Evolutionary conservation across 805 yeast species (phyloP).

Genomic region (Alloascoidea hylecoeti): DNA sequence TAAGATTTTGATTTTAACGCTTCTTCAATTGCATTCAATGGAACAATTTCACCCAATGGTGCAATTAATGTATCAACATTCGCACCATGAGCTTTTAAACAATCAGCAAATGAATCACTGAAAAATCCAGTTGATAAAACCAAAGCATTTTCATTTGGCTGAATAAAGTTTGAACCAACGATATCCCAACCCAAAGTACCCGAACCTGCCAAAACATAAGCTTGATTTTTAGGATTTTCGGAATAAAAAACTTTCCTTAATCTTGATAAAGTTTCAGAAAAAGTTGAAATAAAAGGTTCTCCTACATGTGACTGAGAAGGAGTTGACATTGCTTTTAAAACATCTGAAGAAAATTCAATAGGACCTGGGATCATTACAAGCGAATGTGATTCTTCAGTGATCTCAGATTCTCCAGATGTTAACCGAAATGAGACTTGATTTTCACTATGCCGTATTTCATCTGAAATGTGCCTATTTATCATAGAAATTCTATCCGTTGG

Average conservation of each 20-base stretch:
- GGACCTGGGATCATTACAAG: slow-evolving; percentile 47
- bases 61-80: slow-evolving; percentile 41
- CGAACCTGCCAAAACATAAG: slow-evolving; percentile 55
- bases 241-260: slow-evolving; percentile 54
- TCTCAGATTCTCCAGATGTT: no score
- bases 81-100: slow-evolving; percentile 45
- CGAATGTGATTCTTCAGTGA: background rate
- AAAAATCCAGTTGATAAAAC: slow-evolving; percentile 71
- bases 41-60: slow-evolving; percentile 47
- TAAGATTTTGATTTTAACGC: slow-evolving; percentile 32
- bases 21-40: slow-evolving; percentile 30
- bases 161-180: slow-evolving; percentile 46
- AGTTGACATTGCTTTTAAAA: slow-evolving; percentile 48
- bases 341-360: slow-evolving; percentile 50
- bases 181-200: slow-evolving; percentile 82
- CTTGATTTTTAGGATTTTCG: slow-evolving; percentile 39
- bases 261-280: slow-evolving; percentile 44
- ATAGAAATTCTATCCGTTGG: no score
- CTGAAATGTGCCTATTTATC: no score
- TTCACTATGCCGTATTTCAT: no score
- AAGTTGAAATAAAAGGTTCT: slow-evolving; percentile 53
- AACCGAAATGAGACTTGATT: no score
- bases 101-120: slow-evolving; percentile 56
- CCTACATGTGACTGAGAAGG: slow-evolving; percentile 65
- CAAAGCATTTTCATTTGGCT: slow-evolving; percentile 26